Evolutionary conservation across 208 protist genomes (phyloP).

Genomic region (Vickermania spadyakhi): DNA sequence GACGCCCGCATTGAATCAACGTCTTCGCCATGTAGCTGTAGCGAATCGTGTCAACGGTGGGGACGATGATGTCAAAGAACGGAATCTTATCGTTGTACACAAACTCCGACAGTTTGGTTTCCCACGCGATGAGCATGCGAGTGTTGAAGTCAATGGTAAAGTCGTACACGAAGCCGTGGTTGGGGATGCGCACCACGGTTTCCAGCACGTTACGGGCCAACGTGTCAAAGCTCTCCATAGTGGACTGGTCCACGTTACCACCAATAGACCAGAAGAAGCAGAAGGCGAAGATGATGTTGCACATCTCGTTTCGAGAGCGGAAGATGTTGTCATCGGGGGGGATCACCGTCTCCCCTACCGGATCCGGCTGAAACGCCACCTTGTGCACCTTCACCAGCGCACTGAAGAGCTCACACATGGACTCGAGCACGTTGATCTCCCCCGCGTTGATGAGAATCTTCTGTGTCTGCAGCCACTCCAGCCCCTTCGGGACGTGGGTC

Average conservation of each 20-base stretch:
- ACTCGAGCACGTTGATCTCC: constrained; percentile 90
- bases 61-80: constrained; percentile 96
- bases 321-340: constrained; percentile 59
- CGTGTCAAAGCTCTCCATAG: constrained; percentile 91
- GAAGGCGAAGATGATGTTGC: constrained; percentile 91
- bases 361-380: constrained; percentile 69
- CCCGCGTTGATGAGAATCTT: constrained; percentile 80
- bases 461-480: constrained; percentile 83
- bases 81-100: constrained; percentile 72
- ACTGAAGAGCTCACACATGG: constrained; percentile 89
- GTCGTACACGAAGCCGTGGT: constrained; percentile 90
- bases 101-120: constrained; percentile 69
- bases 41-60: constrained; percentile 95
- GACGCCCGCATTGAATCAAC: constrained; percentile 76
- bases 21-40: constrained; percentile 90
- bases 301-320: constrained; percentile 82
- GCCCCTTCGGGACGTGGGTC: constrained; percentile 66
- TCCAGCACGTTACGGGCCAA: constrained; percentile 79
- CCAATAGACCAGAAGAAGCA: constrained; percentile 95
- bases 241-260: constrained; percentile 83
- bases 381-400: constrained; percentile 67
- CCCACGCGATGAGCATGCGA: constrained; percentile 79
- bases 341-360: constrained; percentile 29
- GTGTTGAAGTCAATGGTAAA: constrained; percentile 87
- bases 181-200: constrained; percentile 74